Conservation (phyloP, 1,284 basidiomycete genomes). For the Trametes versicolor region DNA sequence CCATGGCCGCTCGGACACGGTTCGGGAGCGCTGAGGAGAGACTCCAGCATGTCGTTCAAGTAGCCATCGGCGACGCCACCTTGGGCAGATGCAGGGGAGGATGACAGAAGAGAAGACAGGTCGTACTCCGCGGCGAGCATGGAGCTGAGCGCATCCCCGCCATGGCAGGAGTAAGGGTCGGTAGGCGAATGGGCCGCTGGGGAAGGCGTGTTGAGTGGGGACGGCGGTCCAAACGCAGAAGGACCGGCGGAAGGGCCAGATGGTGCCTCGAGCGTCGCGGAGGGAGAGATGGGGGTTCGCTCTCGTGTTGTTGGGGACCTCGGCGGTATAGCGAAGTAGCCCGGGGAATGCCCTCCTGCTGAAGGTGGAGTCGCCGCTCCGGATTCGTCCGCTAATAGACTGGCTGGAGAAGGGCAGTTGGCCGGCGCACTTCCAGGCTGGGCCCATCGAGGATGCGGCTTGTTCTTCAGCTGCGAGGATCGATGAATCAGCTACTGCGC, state of each 20-base stretch:
- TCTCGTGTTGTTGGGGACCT: conserved; percentile 15
- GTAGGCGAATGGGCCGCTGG: conserved; percentile 30
- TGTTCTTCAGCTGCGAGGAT: conserved; percentile 63
- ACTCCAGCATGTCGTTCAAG: conserved; percentile 40
- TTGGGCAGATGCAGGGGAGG: conserved; percentile 33
- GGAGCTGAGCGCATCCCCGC: conserved; percentile 21
- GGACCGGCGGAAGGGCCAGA: conserved; percentile 26
- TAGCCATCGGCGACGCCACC: conserved; percentile 34
- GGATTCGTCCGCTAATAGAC: conserved; percentile 7
- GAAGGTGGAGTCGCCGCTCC: conserved; percentile 13
- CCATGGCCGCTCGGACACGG: conserved; percentile 11
- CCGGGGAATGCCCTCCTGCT: neutral
- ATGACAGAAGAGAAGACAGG: conserved; percentile 38
- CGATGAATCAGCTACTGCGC: neutral
- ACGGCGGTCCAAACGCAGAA: conserved; percentile 30
- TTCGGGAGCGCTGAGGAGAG: conserved; percentile 37
- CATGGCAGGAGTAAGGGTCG: conserved; percentile 23
- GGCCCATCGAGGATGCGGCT: conserved; percentile 74
- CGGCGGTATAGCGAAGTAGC: conserved; percentile 21
- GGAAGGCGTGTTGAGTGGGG: conserved; percentile 33
- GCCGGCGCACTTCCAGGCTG: conserved; percentile 44
- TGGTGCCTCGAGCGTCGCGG: conserved; percentile 15
- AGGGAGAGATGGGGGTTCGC: conserved; percentile 19
- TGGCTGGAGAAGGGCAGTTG: conserved; percentile 26
- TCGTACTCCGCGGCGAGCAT: conserved; percentile 38